Conservation (phyloP, 257 asterid species). For the Parsonsia alboflavescens region DNA sequence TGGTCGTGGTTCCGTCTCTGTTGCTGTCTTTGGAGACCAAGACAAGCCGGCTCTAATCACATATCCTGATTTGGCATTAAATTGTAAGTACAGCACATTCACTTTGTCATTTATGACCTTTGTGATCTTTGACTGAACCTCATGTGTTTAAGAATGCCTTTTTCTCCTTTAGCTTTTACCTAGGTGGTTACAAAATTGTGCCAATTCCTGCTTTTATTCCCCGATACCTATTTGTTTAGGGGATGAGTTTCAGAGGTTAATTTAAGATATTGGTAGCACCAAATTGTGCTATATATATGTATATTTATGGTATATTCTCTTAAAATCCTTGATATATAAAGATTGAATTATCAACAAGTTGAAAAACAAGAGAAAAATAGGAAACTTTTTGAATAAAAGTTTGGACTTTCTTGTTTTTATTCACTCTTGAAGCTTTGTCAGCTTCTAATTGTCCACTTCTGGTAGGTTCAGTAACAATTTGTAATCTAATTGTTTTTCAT, state of each 20-base stretch:
- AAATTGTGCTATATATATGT: neutral
- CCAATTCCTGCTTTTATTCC: neutral
- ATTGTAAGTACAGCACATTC: slow-evolving; percentile 52
- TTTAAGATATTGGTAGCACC: neutral
- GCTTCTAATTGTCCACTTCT: neutral
- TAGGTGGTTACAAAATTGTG: neutral
- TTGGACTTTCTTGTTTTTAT: neutral
- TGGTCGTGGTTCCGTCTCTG: slow-evolving; percentile 68
- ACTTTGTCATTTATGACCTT: slow-evolving; percentile 10
- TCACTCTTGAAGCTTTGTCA: neutral
- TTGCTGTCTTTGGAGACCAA: slow-evolving; percentile 80
- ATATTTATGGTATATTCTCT: no score
- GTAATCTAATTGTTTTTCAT: slow-evolving; percentile 14
- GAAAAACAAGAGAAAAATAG: no score
- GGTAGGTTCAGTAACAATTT: slow-evolving; percentile 17
- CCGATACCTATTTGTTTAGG: neutral
- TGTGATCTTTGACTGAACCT: slow-evolving; percentile 9
- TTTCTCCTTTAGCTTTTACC: neutral
- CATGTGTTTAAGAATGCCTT: neutral
- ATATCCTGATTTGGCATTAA: slow-evolving; percentile 92
- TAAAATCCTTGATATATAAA: no score
- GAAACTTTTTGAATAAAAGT: neutral
- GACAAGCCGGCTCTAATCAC: slow-evolving; percentile 95
- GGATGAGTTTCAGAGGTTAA: neutral
- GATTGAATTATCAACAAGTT: no score